Base-by-base conservation (phyloP, 768 basidiomycete genomes). In the Naganishia kalamii region DNA sequence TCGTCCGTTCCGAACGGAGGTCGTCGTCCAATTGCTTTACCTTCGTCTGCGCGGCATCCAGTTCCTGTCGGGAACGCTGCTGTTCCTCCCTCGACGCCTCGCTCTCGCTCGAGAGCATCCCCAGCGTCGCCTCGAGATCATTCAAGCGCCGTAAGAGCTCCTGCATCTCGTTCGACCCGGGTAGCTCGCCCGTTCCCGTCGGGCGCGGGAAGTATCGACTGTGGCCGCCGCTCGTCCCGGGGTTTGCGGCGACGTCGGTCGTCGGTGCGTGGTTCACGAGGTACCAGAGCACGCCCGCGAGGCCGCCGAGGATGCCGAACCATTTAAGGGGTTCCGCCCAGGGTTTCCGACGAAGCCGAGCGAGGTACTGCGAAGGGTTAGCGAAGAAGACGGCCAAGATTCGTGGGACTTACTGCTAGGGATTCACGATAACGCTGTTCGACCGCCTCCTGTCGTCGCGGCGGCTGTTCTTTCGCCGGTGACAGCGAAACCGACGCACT, bases 131-230 rank as follows among this genome's bases (percentile, higher is more conserved):
- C 46, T 79, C 79, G 29, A 79, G 67, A 12, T 65, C 48, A 1
- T 72, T 61, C 12, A 79, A 66, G 25, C 79, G 67, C 8, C 68
- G 59, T 19, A 77, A 66, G 6, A 79, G 70, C 52, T 76, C 72
- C 29, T 74, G 74, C 65, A 79, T 71, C 1, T 68, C 71, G 17
- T 77, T 72, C 7, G 74, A 72, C 0, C 43, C 43, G 3, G n/a
- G n/a, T n/a, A 68, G 65, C 37, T 19, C 52, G 41, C 49, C 19
- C 15, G 19, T 29, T 15, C 48, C 48, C 4, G 48, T 49, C 19
- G 15, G 3, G 12, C 19, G 48, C 3, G 48, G 48, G 27, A 49
- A 25, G 19, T 49, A 30, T 4, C 48, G 48, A 49, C 48, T 49
- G 27, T 30, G 32, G 4, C 51, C 29, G 7, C 51, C 17, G 32